Evolutionary conservation across 176 grass and related monocot genomes (phyloP).

Genomic region (Oryza brachyantha): DNA sequence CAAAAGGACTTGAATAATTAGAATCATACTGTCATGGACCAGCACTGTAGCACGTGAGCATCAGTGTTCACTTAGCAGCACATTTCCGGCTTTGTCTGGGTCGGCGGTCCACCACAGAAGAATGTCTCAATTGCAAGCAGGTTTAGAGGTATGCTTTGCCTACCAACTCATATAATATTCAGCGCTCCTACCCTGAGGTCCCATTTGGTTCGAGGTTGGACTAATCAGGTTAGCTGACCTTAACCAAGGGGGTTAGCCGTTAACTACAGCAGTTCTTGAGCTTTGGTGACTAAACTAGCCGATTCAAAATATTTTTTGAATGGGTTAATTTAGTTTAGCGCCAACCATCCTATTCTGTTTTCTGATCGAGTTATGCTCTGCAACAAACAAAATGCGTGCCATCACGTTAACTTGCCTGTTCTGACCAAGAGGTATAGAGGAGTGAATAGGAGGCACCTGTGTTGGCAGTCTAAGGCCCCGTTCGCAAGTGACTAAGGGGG

Average conservation of each 20-base stretch:
- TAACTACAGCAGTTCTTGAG: background rate
- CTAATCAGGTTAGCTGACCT: background rate
- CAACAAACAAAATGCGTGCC: background rate
- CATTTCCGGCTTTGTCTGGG: slow-evolving; percentile 19
- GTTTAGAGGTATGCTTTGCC: background rate
- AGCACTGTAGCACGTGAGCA: slow-evolving; percentile 25
- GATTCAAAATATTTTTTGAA: background rate
- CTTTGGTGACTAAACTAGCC: background rate
- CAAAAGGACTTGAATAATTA: slow-evolving; percentile 11
- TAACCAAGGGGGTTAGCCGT: no score
- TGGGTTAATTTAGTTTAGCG: background rate
- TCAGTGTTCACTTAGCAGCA: slow-evolving; percentile 16
- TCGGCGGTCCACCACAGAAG: slow-evolving; percentile 17
- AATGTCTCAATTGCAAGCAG: background rate
- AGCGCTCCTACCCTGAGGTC: background rate
- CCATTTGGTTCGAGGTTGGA: background rate
- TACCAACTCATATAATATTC: slow-evolving; percentile 11
- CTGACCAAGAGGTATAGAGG: background rate
- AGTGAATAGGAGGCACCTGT: background rate
- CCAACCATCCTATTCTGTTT: background rate
- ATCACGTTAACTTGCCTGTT: background rate
- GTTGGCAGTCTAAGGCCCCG: background rate
- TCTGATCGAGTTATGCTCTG: background rate
- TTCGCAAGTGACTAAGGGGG: no score
- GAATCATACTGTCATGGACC: slow-evolving; percentile 29